Evolutionary conservation across 1,284 basidiomycete genomes (phyloP).

Genomic region (Ustilago vetiveriae): DNA sequence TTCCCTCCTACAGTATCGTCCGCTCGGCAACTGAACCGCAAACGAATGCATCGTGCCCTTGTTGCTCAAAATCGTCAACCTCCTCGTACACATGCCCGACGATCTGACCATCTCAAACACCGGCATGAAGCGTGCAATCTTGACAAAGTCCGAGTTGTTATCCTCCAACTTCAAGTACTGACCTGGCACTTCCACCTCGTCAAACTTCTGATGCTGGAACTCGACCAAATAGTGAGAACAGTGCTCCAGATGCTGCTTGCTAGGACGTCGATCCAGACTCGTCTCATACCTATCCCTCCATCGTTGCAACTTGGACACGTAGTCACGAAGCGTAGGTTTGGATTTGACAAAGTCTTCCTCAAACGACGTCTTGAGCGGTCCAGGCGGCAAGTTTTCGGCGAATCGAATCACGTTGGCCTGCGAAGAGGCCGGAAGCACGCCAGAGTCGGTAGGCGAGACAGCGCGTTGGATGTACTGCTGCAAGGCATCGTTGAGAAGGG

Average conservation of each 20-base stretch:
- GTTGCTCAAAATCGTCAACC: constrained; percentile 90
- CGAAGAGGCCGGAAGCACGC: constrained; percentile 74
- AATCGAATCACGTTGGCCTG: constrained; percentile 76
- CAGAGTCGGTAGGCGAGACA: constrained; percentile 74
- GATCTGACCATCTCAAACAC: constrained; percentile 87
- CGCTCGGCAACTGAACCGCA: constrained; percentile 88
- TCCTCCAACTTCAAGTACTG: constrained; percentile 89
- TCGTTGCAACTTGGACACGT: constrained; percentile 85
- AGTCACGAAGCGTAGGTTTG: constrained; percentile 85
- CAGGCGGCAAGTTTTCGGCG: constrained; percentile 71
- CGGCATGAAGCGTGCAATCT: constrained; percentile 89
- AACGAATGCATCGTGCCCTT: constrained; percentile 90
- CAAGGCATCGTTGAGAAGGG: constrained; percentile 77
- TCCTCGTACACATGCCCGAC: constrained; percentile 86
- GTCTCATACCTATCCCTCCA: constrained; percentile 95
- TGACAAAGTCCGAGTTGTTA: constrained; percentile 88
- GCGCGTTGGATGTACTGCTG: constrained; percentile 66
- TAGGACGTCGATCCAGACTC: constrained; percentile 82
- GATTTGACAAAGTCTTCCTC: constrained; percentile 89
- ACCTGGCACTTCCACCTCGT: constrained; percentile 97
- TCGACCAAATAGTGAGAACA: constrained; percentile 94
- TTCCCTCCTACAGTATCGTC: constrained; percentile 87
- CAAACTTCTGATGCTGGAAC: constrained; percentile 97
- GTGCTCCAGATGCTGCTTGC: constrained; percentile 85
- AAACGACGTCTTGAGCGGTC: constrained; percentile 76